Base-by-base conservation (phyloP, 768 basidiomycete species). In the Lentinula detonsa region DNA sequence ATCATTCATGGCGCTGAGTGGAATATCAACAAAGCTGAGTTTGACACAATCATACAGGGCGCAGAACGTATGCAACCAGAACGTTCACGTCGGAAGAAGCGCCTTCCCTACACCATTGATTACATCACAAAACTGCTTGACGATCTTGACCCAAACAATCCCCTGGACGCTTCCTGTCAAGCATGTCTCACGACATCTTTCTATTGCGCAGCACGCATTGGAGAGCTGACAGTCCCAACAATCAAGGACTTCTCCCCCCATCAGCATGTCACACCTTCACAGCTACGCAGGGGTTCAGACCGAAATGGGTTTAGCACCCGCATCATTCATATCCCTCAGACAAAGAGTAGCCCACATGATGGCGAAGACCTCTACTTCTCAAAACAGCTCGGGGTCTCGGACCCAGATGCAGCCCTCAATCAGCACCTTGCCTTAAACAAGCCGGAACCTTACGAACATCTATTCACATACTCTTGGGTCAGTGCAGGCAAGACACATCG, bases 281-380 rank as follows among this genome's bases (percentile, higher is more conserved):
- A 73, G 46, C 53, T 80, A 0, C 21, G 61, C 0, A 13, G 21
- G 0, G 64, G 62, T 0, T 10, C 3, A 4, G 75, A 77, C 42
- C 56, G 68, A 0, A 64, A 73, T 4, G 70, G 73, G 1, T 50
- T 68, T 3, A 23, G 18, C 11, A 62, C 62, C 0, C 0, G 23
- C 2, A 23, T 23, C 23, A 23, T 23, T 23, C 23, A 23, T 2
- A 23, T 23, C 23, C 23, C 23, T 23, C 23, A 23, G 23, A 23
- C 23, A 23, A 23, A 23, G 23, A 23, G 23, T 2, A 23, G 23
- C 23, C 33, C 68, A 0, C 50, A 37, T 0, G 42, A 56, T 1
- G 75, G 75, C 0, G 72, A 79, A 39, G 72, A 75, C 10, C 60
- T 76, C 1, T 69, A 63, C 52, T 74, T 74, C 62, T 70, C 75